These are phyloP conservation scores for Sugiyamaella smithiae DNA, from an alignment of 805 yeast genomes.

Conservation along the genomic window DNA sequence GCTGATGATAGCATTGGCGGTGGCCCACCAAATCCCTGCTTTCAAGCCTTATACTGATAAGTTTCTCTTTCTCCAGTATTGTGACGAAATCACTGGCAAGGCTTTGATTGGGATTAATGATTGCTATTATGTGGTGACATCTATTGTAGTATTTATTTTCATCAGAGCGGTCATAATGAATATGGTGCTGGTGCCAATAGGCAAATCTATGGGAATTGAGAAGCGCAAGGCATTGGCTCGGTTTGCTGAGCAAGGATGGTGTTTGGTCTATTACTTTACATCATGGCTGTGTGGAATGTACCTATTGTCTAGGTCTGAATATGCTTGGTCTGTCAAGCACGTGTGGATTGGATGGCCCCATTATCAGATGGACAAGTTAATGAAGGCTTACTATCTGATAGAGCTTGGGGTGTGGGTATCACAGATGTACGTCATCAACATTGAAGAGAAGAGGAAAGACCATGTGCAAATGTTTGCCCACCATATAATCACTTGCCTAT, in stretches of 20 bases:
- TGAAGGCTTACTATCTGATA: constrained; percentile 69
- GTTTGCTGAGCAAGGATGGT: constrained; percentile 89
- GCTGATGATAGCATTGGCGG: constrained; percentile 24
- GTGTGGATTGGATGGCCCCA: constrained; percentile 77
- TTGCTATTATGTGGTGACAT: constrained; percentile 43
- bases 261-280: constrained; percentile 53
- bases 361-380: constrained; percentile 46
- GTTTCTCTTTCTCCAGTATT: constrained; percentile 44
- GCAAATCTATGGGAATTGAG: constrained; percentile 42
- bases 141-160: constrained; percentile 56
- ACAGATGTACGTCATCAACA: constrained; percentile 70
- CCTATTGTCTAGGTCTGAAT: constrained; percentile 56
- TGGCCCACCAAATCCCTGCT: constrained; percentile 30
- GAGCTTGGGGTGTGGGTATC: constrained; percentile 79
- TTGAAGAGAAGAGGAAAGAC: constrained; percentile 80
- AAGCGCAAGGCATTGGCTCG: constrained; percentile 55
- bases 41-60: constrained; percentile 35
- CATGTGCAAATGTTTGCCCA: constrained; percentile 83
- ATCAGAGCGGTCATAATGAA: constrained; percentile 61
- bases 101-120: constrained; percentile 27
- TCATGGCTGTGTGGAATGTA: constrained; percentile 57
- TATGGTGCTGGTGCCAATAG: constrained; percentile 56
- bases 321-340: constrained; percentile 55
- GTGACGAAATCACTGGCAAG: constrained; percentile 22
- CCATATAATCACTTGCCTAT: constrained; percentile 72